Evolutionary conservation across 2,329 filamentous ascomycete genomes (phyloP), one percentile per base, ranked within the genome.

Genomic region (Chalaropsis ovoidea): DNA sequence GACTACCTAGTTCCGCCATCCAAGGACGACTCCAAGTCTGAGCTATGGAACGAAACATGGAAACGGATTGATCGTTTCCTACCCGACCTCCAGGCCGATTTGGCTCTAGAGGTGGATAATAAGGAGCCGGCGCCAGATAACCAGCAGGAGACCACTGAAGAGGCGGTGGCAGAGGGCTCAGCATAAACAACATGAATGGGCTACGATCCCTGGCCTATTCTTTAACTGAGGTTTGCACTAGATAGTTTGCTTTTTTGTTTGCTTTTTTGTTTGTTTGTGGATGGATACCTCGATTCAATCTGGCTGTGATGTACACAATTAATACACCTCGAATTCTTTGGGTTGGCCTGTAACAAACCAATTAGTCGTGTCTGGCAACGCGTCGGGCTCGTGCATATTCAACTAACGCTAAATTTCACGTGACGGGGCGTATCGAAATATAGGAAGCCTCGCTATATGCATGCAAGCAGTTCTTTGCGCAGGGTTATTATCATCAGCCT

Each of bases 1-100:
- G 92, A 89, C 43, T 92, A 89, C 71, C 82, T 99, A 4, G 86
- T 90, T 0, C 82, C 89, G 1, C 89, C 89, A 13, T 79, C 76
- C 69, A 75, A 81, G 70, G 81, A 86, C 68, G 72, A 79, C 1
- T 77, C 76, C 4, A 81, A 82, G 70, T 80, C 80, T 73, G 79
- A 78, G 71, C 76, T 86, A 19, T 86, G 79, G 83, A 77, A 75
- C 15, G 84, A 86, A 73, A 86, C 80, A 3, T 85, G 81, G 84
- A 86, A 86, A 72, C 78, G 84, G 41, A 83, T 87, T 67, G 83
- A 87, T 70, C 78, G 84, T 13, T 87, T 87, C 73, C 70, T 87
- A 63, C 84, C 84, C 0, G 83, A 86, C 63, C 71, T 87, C 62
- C 78, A 79, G 63, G 79, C 74, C 54, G 83, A 86, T 64, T 72